Evolutionary conservation across 192 early-diverging fungal genomes (phyloP).

Genomic region (Mortierella claussenii): DNA sequence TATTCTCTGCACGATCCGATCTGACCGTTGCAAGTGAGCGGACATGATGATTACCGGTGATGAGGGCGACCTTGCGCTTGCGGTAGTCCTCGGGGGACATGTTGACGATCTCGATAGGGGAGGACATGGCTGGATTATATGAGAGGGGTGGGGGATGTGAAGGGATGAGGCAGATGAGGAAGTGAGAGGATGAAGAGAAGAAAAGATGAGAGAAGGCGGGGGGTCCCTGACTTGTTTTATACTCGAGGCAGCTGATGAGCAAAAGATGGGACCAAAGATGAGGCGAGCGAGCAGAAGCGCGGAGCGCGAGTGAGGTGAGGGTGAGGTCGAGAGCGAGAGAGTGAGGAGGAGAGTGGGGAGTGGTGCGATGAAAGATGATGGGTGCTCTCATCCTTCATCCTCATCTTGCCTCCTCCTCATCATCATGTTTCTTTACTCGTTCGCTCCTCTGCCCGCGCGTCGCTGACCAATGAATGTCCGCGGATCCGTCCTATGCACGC

Average conservation of each 20-base stretch:
- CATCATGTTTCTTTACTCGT: background rate
- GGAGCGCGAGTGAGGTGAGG: no score
- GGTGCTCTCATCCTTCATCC: background rate
- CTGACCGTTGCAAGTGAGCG: background rate
- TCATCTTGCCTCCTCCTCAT: background rate
- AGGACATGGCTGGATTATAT: conserved; percentile 8
- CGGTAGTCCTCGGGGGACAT: conserved; percentile 64
- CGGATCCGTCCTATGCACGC: no score
- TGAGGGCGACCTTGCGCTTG: conserved; percentile 66
- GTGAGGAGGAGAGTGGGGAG: no score
- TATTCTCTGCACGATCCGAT: background rate
- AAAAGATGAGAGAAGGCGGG: background rate
- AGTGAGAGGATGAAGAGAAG: conserved; percentile 3
- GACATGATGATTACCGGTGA: conserved; percentile 55
- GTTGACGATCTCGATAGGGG: conserved; percentile 39
- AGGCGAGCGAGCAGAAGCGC: no score
- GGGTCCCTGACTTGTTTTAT: no score
- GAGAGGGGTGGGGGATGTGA: conserved; percentile 1
- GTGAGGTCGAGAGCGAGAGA: no score
- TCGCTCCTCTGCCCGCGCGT: background rate
- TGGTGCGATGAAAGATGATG: no score
- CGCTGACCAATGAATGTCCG: no score
- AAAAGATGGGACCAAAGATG: conserved; percentile 4
- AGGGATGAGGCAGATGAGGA: background rate
- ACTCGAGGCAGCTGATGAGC: no score